Conservation (phyloP, 306 rosid genomes). For the Datisca glomerata region DNA sequence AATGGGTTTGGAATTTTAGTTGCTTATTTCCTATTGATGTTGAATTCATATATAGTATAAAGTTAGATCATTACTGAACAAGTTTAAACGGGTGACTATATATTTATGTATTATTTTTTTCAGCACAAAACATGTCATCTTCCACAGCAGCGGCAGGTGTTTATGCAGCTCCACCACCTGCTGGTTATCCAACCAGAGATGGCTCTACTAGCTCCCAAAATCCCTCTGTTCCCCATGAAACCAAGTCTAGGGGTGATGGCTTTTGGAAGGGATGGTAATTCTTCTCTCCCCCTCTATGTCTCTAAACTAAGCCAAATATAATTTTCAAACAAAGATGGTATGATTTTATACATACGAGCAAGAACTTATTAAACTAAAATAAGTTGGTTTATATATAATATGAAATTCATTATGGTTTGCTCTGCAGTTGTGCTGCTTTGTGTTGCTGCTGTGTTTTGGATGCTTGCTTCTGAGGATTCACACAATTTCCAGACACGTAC, state of each 20-base stretch:
- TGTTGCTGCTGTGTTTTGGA: conserved; percentile 68
- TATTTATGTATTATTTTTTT: neutral
- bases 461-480: conserved; percentile 46
- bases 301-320: neutral
- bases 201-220: conserved; percentile 12
- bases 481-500: too few species aligned
- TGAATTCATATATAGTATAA: too few species aligned
- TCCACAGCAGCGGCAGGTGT: conserved; percentile 15
- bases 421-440: conserved; percentile 56
- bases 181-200: conserved; percentile 57
- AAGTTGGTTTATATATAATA: too few species aligned
- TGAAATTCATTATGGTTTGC: neutral
- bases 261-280: conserved; percentile 77
- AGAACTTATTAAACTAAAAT: neutral
- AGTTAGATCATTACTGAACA: too few species aligned
- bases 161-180: conserved; percentile 41
- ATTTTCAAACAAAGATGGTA: neutral
- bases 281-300: neutral
- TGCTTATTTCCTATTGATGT: too few species aligned
- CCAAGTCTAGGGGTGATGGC: conserved; percentile 73
- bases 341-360: neutral
- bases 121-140: conserved; percentile 25
- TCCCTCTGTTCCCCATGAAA: conserved; percentile 17
- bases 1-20: too few species aligned
- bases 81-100: too few species aligned